Conservation (phyloP, 257 asterid species). For the Przewalskia tangutica region DNA sequence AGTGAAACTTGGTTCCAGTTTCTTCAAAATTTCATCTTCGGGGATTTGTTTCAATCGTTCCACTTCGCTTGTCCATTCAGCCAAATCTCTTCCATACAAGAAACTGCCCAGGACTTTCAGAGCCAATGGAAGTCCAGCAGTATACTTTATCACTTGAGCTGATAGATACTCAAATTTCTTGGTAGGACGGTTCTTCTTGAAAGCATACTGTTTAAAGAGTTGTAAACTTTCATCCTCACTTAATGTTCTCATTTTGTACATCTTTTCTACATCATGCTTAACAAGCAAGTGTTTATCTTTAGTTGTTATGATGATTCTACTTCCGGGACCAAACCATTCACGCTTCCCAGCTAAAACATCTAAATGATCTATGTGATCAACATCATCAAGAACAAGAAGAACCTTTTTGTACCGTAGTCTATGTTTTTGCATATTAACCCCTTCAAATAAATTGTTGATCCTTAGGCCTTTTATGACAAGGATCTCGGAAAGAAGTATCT, state of each 20-base stretch:
- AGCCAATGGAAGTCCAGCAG: conserved; percentile 10
- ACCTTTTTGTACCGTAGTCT: neutral
- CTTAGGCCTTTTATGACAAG: neutral
- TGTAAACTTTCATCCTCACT: neutral
- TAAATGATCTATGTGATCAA: neutral
- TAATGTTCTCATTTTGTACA: neutral
- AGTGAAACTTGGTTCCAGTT: neutral
- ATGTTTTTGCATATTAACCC: neutral
- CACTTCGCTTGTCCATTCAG: neutral
- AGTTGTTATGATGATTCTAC: conserved; percentile 11
- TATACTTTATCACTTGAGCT: neutral
- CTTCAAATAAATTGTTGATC: neutral
- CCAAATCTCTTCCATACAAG: neutral
- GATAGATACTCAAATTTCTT: neutral
- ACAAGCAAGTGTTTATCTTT: conserved; percentile 1
- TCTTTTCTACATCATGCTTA: neutral
- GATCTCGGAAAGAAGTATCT: neutral
- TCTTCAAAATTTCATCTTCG: neutral
- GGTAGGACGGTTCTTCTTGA: neutral
- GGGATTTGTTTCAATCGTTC: neutral
- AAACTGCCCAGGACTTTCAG: neutral
- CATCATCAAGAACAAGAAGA: neutral
- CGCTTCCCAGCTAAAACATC: neutral
- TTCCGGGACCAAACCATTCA: conserved; percentile 5
- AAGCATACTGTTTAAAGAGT: neutral